Conservation (phyloP, 1,284 basidiomycete genomes). For the Cryptococcus sp. region DNA sequence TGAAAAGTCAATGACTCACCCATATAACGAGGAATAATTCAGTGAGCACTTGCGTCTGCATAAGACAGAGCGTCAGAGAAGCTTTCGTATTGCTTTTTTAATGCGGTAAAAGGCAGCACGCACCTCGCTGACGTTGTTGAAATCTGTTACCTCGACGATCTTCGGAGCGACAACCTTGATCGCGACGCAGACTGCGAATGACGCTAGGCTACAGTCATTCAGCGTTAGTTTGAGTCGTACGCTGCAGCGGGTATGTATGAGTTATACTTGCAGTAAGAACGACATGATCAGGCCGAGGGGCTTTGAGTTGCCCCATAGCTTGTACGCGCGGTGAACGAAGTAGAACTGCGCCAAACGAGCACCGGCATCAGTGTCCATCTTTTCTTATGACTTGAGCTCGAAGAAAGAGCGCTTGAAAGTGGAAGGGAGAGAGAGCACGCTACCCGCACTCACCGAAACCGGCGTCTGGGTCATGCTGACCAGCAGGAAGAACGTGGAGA, state of each 20-base stretch:
- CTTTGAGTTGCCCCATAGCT: slow-evolving; percentile 1
- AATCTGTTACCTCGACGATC: not conserved
- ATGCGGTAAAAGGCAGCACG: too few relatives aligned
- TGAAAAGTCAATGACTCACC: slow-evolving; percentile 2
- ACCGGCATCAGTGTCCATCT: not conserved
- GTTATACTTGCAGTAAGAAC: slow-evolving; percentile 3
- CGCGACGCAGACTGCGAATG: not conserved
- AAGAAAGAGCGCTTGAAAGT: too few relatives aligned
- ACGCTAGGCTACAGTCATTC: too few relatives aligned
- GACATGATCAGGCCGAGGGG: not conserved
- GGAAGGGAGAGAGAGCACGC: not conserved
- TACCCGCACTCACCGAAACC: slow-evolving; percentile 9
- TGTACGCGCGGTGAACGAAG: slow-evolving; percentile 14
- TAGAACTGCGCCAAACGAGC: slow-evolving; percentile 3
- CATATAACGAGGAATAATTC: slow-evolving; percentile 1
- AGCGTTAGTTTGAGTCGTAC: too few relatives aligned
- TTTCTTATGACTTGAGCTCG: too few relatives aligned
- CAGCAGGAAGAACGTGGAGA: slow-evolving; percentile 11
- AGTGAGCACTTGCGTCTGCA: not conserved
- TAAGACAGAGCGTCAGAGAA: too few relatives aligned
- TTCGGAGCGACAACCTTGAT: not conserved
- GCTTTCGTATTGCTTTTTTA: too few relatives aligned
- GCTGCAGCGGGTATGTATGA: too few relatives aligned
- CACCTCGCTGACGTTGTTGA: not conserved
- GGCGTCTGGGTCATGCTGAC: slow-evolving; percentile 10